Conservation (phyloP, 1,139 yeast genomes). For the Kodamaea plutei region DNA sequence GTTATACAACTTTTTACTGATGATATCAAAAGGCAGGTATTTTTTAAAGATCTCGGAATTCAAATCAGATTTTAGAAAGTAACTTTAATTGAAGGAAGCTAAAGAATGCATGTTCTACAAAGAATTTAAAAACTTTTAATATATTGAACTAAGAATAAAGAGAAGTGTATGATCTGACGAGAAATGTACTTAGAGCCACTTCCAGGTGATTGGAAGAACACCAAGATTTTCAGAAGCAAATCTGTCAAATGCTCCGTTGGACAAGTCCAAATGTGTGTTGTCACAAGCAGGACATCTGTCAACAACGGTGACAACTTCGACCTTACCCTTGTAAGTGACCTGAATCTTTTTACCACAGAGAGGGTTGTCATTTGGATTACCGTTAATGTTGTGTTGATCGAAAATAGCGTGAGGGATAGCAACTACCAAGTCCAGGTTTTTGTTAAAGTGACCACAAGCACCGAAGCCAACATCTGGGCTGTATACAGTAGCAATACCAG, state of each 20-base stretch:
- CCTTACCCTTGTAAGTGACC: slow-evolving; percentile 32
- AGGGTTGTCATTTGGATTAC: slow-evolving; percentile 36
- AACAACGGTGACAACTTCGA: slow-evolving; percentile 38
- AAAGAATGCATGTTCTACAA: too few species aligned
- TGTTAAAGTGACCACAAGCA: slow-evolving; percentile 49
- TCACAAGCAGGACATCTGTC: slow-evolving; percentile 38
- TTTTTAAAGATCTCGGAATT: too few species aligned
- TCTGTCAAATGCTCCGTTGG: slow-evolving; percentile 32
- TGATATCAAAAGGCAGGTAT: too few species aligned
- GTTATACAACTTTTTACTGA: too few species aligned
- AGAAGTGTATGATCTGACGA: too few species aligned
- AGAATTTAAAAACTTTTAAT: too few species aligned
- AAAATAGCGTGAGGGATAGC: slow-evolving; percentile 32
- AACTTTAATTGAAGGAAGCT: too few species aligned
- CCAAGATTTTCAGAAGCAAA: neutral
- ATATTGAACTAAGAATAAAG: too few species aligned
- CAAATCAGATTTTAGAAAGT: too few species aligned
- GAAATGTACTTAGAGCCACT: neutral
- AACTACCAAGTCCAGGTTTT: slow-evolving; percentile 44
- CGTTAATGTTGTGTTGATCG: slow-evolving; percentile 24
- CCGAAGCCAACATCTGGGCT: slow-evolving; percentile 45
- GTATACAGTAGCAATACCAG: slow-evolving; percentile 57
- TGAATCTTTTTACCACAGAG: slow-evolving; percentile 37
- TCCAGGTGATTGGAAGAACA: neutral
- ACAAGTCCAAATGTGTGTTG: slow-evolving; percentile 33